Conservation (phyloP, 345 rosid species). For the Kandelia obovata region DNA sequence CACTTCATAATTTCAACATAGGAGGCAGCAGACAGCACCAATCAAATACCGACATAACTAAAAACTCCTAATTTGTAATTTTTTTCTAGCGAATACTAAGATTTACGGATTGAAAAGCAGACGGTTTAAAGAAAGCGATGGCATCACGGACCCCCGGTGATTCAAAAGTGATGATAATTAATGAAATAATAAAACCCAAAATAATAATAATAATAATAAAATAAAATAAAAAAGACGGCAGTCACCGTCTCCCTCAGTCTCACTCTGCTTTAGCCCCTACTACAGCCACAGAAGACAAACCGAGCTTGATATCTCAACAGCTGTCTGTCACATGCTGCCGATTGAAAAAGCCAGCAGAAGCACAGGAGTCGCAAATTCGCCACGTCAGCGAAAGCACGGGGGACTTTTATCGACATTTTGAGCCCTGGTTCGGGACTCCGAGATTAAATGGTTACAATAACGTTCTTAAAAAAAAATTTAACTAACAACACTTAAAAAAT, state of each 20-base stretch:
- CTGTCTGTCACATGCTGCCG: conserved; percentile 17
- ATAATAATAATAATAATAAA: too few relatives aligned
- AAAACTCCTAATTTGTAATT: too few relatives aligned
- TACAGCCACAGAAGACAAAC: conserved; percentile 2
- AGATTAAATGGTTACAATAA: too few relatives aligned
- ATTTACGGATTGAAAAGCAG: too few relatives aligned
- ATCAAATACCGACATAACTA: too few relatives aligned
- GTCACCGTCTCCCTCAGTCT: neutral
- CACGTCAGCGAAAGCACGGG: neutral
- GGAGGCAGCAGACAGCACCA: too few relatives aligned
- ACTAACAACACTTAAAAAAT: too few relatives aligned
- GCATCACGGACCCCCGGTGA: conserved; percentile 22
- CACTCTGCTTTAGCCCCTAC: conserved; percentile 1
- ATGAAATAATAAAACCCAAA: neutral
- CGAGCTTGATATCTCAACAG: neutral
- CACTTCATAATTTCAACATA: too few relatives aligned
- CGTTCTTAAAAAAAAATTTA: too few relatives aligned
- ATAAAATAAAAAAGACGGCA: too few relatives aligned
- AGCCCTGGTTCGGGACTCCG: neutral
- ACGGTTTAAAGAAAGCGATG: neutral
- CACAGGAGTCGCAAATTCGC: neutral
- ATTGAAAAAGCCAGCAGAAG: neutral
- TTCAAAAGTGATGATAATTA: too few relatives aligned
- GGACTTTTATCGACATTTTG: neutral
- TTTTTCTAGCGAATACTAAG: too few relatives aligned